Base-by-base conservation (phyloP, 2,329 filamentous ascomycete species). In the Penicillium griseofulvum region DNA sequence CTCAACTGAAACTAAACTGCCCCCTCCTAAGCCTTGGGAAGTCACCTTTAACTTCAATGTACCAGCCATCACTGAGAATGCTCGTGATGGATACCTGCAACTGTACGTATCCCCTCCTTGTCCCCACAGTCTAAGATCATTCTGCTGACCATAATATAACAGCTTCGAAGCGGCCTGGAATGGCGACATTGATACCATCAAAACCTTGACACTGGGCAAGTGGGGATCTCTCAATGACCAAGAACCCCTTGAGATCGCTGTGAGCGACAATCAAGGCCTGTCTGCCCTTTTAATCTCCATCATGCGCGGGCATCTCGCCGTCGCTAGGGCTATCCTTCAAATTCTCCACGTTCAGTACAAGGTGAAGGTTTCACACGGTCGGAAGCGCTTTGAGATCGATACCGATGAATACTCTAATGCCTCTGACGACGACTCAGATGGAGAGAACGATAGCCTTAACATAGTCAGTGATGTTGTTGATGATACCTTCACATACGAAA, bases 401-500 rank as follows among this genome's bases (percentile, higher is more conserved):
- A 14, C 33, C n/a, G 65, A 64, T 38, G 71, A 50, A 12, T 56
- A 68, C 9, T 52, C 53, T 4, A 70, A 74, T 1, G 74, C 58
- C 9, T 50, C 42, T 5, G 71, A 74, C 1, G 71, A 74, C 1
- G 73, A 60, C 6, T 65, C 68, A 37, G 74, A 56, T 16, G 22
- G 60, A 33, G 60, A 60, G n/a, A 46, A 50, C 26, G 59, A 59
- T 8, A 19, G 43, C 5, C 55, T 74, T 10, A 60, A 71, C 24
- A 66, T 79, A 12, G 58, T 68, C 6, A 63, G 73, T 74, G 81
- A 87, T 56, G 76, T 86, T 38, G 74, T 90, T 28, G 82, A 87
- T 61, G 83, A 87, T 12, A 78, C 81, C 34, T 90, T 89, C 68
- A 94, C 90, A 0, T 82, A 93, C 49, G 88, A 94, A 16, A 85